Percentiles rank a stretch among this genome's conserved stretches.
Evolutionary conservation across 352 stramenopile genomes (phyloP).

Genomic region (Globisporangium radiosum): DNA sequence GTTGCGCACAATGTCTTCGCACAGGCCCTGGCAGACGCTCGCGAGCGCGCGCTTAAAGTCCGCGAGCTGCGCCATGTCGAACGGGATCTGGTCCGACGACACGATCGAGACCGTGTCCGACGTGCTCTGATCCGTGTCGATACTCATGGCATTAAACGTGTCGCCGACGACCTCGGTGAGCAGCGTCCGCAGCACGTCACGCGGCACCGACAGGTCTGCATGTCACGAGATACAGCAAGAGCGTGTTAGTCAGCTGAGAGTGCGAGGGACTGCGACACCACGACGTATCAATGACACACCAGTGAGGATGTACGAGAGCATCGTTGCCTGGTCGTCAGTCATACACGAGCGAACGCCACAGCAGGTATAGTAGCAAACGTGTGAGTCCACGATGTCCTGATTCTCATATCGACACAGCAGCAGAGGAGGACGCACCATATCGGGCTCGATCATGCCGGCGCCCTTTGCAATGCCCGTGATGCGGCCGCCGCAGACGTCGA

Average conservation of each 20-base stretch:
- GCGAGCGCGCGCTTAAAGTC: constrained; percentile 91
- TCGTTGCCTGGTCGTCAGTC: constrained; percentile 34
- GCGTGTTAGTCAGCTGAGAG: too few relatives aligned
- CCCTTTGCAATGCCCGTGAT: constrained; percentile 98
- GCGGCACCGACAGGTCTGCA: constrained; percentile 67
- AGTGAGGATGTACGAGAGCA: constrained; percentile 88
- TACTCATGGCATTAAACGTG: constrained; percentile 92
- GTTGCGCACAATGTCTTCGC: constrained; percentile 97
- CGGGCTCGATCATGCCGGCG: constrained; percentile 98
- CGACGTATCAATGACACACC: constrained; percentile 22
- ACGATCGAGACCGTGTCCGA: constrained; percentile 96
- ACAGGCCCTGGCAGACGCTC: constrained; percentile 90
- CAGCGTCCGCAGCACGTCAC: constrained; percentile 70
- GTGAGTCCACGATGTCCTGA: constrained; percentile 3
- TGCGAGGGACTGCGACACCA: not conserved
- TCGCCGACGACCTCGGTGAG: constrained; percentile 77
- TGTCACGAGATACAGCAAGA: not conserved
- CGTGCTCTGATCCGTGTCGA: constrained; percentile 98
- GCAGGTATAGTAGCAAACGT: not conserved
- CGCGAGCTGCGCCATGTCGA: constrained; percentile 64
- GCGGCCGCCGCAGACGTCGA: constrained; percentile 76
- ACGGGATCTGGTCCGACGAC: constrained; percentile 90
- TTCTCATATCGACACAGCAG: too few relatives aligned
- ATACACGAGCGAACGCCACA: not conserved
- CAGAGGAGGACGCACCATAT: constrained; percentile 85